A percentile compares a stretch with the other conserved stretches of the same genome.
phyloP scores from a whole-genome alignment of 768 basidiomycete species.

The Russula dissimulans region DNA sequence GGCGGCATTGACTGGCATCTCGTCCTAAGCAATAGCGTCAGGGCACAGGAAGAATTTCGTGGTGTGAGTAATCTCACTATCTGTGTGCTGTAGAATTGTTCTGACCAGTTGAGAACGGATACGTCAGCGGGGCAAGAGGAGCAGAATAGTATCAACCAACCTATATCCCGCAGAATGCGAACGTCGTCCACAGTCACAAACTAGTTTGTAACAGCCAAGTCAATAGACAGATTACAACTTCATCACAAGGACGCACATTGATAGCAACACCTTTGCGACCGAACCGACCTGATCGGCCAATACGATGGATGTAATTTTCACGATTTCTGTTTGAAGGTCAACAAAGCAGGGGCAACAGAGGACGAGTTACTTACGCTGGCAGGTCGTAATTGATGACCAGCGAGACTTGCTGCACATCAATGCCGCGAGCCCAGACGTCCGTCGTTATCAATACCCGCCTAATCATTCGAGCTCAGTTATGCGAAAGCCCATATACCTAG shows the following conservation, averaged over 20 bases:
- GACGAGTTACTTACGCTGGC: constrained; percentile 57
- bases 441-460: constrained; percentile 94
- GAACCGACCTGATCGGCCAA: constrained; percentile 97
- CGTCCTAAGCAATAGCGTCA: constrained; percentile 51
- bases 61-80: constrained; percentile 45
- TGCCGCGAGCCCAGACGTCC: constrained; percentile 95
- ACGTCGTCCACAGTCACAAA: constrained; percentile 95
- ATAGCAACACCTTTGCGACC: constrained; percentile 99
- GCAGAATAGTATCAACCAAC: constrained; percentile 34
- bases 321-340: constrained; percentile 50
- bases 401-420: constrained; percentile 97
- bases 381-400: constrained; percentile 96
- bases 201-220: constrained; percentile 29
- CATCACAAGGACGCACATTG: constrained; percentile 53
- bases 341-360: constrained; percentile 6
- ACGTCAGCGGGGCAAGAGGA: background rate
- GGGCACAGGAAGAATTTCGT: constrained; percentile 3
- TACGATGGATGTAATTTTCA: constrained; percentile 99
- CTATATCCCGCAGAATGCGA: constrained; percentile 93
- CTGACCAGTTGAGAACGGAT: constrained; percentile 29
- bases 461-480: background rate
- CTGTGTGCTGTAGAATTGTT: constrained; percentile 95
- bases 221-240: background rate
- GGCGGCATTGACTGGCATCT: constrained; percentile 98
- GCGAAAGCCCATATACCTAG: background rate